phyloP scores from a whole-genome alignment of 768 basidiomycete genomes.

The Suillus placidus region DNA sequence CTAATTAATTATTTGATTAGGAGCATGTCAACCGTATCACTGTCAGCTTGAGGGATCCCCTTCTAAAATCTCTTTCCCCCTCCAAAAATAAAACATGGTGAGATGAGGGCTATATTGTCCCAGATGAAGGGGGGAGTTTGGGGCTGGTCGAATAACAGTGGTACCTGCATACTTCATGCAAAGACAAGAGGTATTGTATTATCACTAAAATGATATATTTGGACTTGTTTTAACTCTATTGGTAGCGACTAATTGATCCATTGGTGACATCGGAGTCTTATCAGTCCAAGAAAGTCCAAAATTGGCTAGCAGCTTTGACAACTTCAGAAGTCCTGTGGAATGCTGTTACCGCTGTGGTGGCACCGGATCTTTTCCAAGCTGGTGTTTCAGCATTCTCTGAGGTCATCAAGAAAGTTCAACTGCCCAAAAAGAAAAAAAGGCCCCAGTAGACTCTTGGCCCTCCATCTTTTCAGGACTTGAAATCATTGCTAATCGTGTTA shows the following conservation, averaged over 20 bases:
- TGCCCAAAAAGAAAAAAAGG: neutral
- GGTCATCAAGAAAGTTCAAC: neutral
- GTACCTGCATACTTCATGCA: neutral
- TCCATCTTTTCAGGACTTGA: conserved; percentile 6
- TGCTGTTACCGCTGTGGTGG: neutral
- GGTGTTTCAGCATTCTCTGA: neutral
- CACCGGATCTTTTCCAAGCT: neutral
- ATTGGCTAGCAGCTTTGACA: neutral
- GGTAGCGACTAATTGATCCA: neutral
- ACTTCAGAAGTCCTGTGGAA: neutral
- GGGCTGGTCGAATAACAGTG: neutral
- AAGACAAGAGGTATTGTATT: neutral
- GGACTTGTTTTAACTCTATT: neutral
- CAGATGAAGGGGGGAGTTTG: neutral
- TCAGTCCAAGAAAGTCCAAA: neutral
- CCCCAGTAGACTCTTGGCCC: conserved; percentile 4
- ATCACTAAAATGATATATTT: neutral
- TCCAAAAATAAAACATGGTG: neutral
- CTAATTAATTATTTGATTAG: neutral
- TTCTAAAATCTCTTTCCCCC: too few relatives aligned
- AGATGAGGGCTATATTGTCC: neutral
- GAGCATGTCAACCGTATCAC: neutral
- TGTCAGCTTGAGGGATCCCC: neutral
- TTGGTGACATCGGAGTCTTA: neutral
- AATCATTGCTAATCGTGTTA: conserved; percentile 8